phyloP scores from a whole-genome alignment of 768 basidiomycete genomes.

The Phylloporus sp. region DNA sequence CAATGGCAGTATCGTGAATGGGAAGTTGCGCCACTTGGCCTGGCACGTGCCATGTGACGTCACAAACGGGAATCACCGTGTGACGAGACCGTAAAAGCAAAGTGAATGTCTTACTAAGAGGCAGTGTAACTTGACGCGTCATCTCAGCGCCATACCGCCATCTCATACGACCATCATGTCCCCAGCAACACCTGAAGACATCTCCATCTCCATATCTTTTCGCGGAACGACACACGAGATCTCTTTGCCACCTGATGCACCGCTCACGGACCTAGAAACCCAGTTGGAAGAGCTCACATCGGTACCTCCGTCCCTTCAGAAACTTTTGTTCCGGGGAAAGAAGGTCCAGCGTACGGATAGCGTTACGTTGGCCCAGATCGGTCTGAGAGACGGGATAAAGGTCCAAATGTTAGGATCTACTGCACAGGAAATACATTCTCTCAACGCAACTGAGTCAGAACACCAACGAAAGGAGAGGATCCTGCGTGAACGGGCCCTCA shows the following conservation, averaged over 20 bases:
- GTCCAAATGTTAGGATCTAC: slow-evolving; percentile 72
- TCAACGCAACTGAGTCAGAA: slow-evolving; percentile 57
- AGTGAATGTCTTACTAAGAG: too few species aligned
- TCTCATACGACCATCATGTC: slow-evolving; percentile 8
- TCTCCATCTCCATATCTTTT: slow-evolving; percentile 35
- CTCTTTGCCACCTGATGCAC: slow-evolving; percentile 45
- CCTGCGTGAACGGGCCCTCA: slow-evolving; percentile 53
- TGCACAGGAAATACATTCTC: slow-evolving; percentile 47
- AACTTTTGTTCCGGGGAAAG: slow-evolving; percentile 72
- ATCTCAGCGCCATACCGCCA: neutral
- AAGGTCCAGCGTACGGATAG: slow-evolving; percentile 31
- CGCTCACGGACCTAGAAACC: slow-evolving; percentile 49
- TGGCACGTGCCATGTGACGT: too few species aligned
- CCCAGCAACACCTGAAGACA: slow-evolving; percentile 1
- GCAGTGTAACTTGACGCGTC: too few species aligned
- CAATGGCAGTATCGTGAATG: too few species aligned
- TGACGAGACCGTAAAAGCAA: too few species aligned
- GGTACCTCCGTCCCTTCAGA: slow-evolving; percentile 64
- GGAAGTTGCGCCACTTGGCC: too few species aligned
- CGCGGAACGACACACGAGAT: slow-evolving; percentile 48
- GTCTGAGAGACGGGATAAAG: slow-evolving; percentile 63
- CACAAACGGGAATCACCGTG: too few species aligned
- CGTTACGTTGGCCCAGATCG: slow-evolving; percentile 39
- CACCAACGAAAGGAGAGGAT: slow-evolving; percentile 55
- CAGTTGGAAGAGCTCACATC: slow-evolving; percentile 60